These are phyloP conservation scores for Neurospora sp. DNA, from an alignment of 495 filamentous ascomycete species.

Conservation along the genomic window DNA sequence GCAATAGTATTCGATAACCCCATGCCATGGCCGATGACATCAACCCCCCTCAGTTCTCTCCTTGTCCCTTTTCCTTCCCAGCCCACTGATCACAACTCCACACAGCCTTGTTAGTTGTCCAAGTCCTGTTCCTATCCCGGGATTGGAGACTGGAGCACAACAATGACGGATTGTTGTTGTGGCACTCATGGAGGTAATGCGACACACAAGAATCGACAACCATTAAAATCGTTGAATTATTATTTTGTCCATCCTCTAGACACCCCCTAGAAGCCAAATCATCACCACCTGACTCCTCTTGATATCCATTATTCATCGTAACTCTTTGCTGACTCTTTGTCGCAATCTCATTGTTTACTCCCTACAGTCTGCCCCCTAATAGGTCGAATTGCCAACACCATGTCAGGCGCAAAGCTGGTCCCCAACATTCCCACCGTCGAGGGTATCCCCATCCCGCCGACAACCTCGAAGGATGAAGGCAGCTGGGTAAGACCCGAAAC, in stretches of 20 bases:
- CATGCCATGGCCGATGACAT: background rate
- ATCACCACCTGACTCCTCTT: background rate
- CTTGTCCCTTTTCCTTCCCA: background rate
- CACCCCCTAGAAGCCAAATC: background rate
- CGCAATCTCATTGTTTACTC: background rate
- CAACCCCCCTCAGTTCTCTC: background rate
- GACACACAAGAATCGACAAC: background rate
- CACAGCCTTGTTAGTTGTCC: background rate
- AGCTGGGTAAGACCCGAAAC: slow-evolving; percentile 17
- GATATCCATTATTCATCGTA: background rate
- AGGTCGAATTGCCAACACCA: background rate
- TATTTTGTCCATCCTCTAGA: background rate
- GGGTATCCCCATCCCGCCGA: slow-evolving; percentile 24
- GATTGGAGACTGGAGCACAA: background rate
- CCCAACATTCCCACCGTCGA: slow-evolving; percentile 23
- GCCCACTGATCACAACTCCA: background rate
- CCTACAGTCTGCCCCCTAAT: background rate
- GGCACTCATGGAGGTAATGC: background rate
- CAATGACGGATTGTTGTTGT: background rate
- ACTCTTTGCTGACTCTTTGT: background rate
- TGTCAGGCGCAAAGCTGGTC: slow-evolving; percentile 3
- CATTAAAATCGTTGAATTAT: background rate
- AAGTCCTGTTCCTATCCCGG: background rate
- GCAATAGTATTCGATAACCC: background rate
- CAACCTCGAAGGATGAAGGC: slow-evolving; percentile 2